phyloP scores from a whole-genome alignment of 345 rosid genomes.

The Psidium friedrichsthalianum region DNA sequence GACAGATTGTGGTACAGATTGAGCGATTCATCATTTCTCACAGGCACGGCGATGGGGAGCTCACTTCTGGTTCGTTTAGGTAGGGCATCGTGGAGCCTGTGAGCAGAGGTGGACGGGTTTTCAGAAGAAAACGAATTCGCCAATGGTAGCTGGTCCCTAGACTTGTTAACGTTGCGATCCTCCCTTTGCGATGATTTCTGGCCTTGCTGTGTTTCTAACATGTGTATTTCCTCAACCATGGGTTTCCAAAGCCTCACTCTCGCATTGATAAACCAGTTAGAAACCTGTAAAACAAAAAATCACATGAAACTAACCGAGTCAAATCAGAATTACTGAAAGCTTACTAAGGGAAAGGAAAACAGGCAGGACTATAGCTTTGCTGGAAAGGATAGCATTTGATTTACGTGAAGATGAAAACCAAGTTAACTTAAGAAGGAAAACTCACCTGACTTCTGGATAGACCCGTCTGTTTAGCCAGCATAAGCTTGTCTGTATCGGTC shows the following conservation, averaged over 20 bases:
- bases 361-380: neutral
- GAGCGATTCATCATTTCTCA: conserved; percentile 12
- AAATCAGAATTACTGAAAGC: neutral
- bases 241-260: conserved; percentile 96
- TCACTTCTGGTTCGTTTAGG: conserved; percentile 40
- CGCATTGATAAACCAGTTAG: conserved; percentile 94
- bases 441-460: conserved; percentile 79
- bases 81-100: conserved; percentile 24
- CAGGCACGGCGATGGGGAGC: conserved; percentile 11
- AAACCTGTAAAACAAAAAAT: conserved; percentile 33
- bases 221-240: conserved; percentile 92
- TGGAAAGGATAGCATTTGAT: neutral
- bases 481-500: conserved; percentile 78
- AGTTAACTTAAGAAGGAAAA: neutral
- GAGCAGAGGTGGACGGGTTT: conserved; percentile 24
- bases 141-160: conserved; percentile 15
- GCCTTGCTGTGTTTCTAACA: conserved; percentile 56
- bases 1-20: conserved; percentile 24
- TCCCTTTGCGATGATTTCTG: conserved; percentile 40
- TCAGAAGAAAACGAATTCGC: conserved; percentile 14
- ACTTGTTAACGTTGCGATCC: conserved; percentile 23
- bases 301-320: neutral
- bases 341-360: neutral
- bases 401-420: neutral
- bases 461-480: conserved; percentile 91